Percentiles rank a stretch among this genome's conserved stretches.
These are phyloP conservation scores for Mitragyna speciosa DNA, from an alignment of 257 asterid species.

Conservation along the genomic window DNA sequence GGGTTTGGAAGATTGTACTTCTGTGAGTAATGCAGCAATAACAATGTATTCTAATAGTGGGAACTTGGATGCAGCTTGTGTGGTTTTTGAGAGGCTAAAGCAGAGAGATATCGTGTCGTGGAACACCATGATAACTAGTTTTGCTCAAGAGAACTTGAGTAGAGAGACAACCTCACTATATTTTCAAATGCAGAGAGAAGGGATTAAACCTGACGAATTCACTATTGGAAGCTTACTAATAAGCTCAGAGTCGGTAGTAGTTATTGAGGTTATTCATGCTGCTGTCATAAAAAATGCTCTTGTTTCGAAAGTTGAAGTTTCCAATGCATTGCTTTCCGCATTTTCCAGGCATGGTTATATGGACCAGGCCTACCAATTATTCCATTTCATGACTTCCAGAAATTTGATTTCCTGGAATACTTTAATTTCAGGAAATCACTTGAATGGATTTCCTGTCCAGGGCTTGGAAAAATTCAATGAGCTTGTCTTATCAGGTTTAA, in stretches of 20 bases:
- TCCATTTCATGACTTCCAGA: conserved; percentile 42
- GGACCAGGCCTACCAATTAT: conserved; percentile 48
- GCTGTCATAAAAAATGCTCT: conserved; percentile 54
- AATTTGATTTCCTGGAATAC: conserved; percentile 90
- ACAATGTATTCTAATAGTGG: conserved; percentile 69
- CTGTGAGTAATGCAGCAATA: conserved; percentile 70
- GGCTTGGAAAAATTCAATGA: conserved; percentile 52
- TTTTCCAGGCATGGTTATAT: conserved; percentile 51
- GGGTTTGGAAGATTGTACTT: conserved; percentile 51
- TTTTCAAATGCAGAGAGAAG: conserved; percentile 57
- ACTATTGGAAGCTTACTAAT: conserved; percentile 74
- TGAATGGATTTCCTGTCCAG: conserved; percentile 50
- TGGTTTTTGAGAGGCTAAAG: conserved; percentile 42
- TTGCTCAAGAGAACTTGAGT: conserved; percentile 44
- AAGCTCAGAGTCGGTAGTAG: conserved; percentile 39
- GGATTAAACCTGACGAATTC: conserved; percentile 64
- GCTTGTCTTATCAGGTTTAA: conserved; percentile 31
- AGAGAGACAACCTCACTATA: conserved; percentile 45
- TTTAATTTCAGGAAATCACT: conserved; percentile 61
- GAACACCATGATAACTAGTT: conserved; percentile 75
- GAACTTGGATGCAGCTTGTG: conserved; percentile 44
- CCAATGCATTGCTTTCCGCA: conserved; percentile 71
- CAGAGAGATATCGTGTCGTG: conserved; percentile 66
- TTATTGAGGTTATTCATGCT: conserved; percentile 64
- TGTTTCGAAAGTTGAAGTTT: conserved; percentile 58